Percentiles rank a stretch among this genome's conserved stretches.
phyloP scores from a whole-genome alignment of 495 filamentous ascomycete genomes.

The Sordaria brevicollis region DNA sequence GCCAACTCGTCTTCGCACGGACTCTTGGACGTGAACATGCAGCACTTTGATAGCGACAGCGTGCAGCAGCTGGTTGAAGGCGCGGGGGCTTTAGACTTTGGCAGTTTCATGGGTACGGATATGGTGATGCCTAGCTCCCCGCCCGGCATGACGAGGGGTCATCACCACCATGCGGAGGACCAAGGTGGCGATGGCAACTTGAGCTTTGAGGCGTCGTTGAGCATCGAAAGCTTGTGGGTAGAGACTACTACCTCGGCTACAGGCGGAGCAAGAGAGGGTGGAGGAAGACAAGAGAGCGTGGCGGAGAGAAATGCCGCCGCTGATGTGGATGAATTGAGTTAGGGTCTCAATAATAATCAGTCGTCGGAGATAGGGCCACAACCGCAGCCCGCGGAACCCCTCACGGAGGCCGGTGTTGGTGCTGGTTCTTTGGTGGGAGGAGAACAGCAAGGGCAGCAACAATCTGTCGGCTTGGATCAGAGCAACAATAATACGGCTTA shows the following conservation, averaged over 20 bases:
- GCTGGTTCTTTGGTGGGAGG: no score
- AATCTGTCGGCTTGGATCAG: no score
- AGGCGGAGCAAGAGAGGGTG: background rate
- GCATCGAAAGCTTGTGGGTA: slow-evolving; percentile 7
- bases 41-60: slow-evolving; percentile 29
- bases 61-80: slow-evolving; percentile 14
- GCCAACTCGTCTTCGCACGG: slow-evolving; percentile 26
- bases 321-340: background rate
- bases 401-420: background rate
- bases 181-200: background rate
- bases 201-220: slow-evolving; percentile 16
- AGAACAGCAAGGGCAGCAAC: no score
- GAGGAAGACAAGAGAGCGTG: background rate
- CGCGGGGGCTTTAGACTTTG: slow-evolving; percentile 26
- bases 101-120: slow-evolving; percentile 39
- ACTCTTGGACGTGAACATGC: slow-evolving; percentile 22
- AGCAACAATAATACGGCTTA: no score
- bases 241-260: background rate
- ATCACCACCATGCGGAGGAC: slow-evolving; percentile 2
- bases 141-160: slow-evolving; percentile 23
- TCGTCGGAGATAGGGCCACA: background rate
- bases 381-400: no score
- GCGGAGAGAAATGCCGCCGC: background rate
- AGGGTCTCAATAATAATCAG: background rate
- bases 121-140: slow-evolving; percentile 44